Conservation (phyloP, 2,329 filamentous ascomycete genomes). For the Apiospora hydei region DNA sequence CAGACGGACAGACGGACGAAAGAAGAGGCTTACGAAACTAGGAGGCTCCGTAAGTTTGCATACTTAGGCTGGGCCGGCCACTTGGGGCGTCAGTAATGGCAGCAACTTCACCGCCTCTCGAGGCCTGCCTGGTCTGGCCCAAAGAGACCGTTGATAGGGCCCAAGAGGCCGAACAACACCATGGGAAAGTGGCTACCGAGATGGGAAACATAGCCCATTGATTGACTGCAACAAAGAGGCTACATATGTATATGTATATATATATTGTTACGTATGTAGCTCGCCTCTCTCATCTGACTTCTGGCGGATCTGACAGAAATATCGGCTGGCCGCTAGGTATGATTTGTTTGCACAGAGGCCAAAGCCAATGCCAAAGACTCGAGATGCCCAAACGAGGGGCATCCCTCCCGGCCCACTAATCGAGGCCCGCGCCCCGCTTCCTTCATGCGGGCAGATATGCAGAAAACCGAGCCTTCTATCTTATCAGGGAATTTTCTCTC, state of each 20-base stretch:
- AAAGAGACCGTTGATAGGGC: not conserved
- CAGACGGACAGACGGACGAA: not conserved
- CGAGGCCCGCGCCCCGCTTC: not conserved
- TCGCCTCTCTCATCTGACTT: not conserved
- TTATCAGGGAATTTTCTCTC: not conserved
- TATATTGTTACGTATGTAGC: not conserved
- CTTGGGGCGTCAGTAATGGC: constrained; percentile 15
- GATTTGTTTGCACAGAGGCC: not conserved
- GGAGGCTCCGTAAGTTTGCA: constrained; percentile 4
- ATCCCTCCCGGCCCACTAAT: not conserved
- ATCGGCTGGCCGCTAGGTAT: not conserved
- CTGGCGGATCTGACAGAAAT: not conserved
- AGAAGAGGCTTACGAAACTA: not conserved
- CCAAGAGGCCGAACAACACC: not conserved
- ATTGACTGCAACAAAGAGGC: constrained; percentile 4
- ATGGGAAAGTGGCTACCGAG: not conserved
- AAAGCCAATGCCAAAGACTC: not conserved
- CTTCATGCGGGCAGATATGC: not conserved
- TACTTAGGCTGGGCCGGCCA: constrained; percentile 16
- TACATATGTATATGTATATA: not conserved
- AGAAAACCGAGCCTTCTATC: constrained; percentile 7
- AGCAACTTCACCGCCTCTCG: constrained; percentile 17
- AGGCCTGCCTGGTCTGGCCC: not conserved
- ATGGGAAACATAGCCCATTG: not conserved
- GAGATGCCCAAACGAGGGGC: constrained; percentile 17